Evolutionary conservation across 2,329 filamentous ascomycete genomes (phyloP), one percentile per base, ranked within the genome.

Genomic region (Alternaria sp.): DNA sequence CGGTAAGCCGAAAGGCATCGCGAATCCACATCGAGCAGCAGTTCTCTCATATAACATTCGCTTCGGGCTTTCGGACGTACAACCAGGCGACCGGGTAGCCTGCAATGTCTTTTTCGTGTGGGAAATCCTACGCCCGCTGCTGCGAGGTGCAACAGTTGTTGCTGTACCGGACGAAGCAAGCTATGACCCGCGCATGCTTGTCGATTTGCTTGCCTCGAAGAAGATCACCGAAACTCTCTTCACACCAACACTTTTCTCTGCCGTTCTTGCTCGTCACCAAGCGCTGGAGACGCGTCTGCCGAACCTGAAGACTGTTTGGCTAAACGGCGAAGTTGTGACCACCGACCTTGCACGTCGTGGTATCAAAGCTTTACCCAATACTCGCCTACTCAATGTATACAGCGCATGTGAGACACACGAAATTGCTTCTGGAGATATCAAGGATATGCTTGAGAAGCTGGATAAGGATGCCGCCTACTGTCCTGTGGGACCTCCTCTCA

Each of bases 31-130:
- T 76, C 84, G 87, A 70, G 91, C 91, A 16, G 84, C 91, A 0
- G 89, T 94, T 2, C 84, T 86, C 28, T 94, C 91, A 7, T 94
- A 94, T 74, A 83, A 92, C 68, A 78, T 92, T 64, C 83, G 92
- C 76, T 94, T 94, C 71, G 82, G 81, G 10, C 77, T 94, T 50
- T 90, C 88, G 66, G 89, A 94, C 74, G 81, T 92, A 3, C 79
- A 85, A 18, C 89, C 89, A 0, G 91, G 91, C 16, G 92, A 93
- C 68, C 86, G 92, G 7, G 91, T 94, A 11, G 92, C 92, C n/a
- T 94, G 91, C 80, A 94, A 94, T 81, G 92, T 94, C 60, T 94
- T 94, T 78, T 94, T 94, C 74, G 85, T 94, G 48, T 94, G 92
- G 92, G 92, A 94, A 76, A 93, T 94, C 58, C 78, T 94, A 56